phyloP scores from a whole-genome alignment of 306 rosid species.

The Pterocarpus macrocarpus region DNA sequence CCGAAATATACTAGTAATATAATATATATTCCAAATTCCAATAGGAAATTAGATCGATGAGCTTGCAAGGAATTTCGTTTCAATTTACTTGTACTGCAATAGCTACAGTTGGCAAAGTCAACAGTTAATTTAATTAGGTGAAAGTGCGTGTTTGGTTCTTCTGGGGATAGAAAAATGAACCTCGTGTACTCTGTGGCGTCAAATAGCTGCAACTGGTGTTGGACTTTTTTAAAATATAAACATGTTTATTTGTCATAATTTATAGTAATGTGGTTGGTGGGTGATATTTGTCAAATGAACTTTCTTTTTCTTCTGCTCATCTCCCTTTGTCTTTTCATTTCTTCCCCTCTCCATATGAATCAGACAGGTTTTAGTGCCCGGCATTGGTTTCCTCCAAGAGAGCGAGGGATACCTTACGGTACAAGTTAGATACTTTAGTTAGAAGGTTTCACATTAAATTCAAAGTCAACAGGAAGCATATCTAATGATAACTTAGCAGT shows the following conservation, averaged over 20 bases:
- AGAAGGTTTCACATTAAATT: conserved; percentile 37
- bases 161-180: conserved; percentile 11
- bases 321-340: background rate
- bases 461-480: conserved; percentile 46
- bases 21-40: background rate
- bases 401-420: conserved; percentile 38
- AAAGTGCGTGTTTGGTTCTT: conserved; percentile 22
- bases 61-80: background rate
- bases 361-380: conserved; percentile 19
- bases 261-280: conserved; percentile 49
- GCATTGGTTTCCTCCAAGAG: conserved; percentile 39
- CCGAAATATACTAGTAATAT: too few relatives aligned
- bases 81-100: background rate
- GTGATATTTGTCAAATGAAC: conserved; percentile 50
- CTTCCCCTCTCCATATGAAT: background rate
- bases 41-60: background rate
- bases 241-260: background rate
- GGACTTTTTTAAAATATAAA: conserved; percentile 17
- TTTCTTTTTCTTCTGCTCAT: conserved; percentile 32
- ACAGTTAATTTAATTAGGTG: conserved; percentile 44
- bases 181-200: conserved; percentile 31
- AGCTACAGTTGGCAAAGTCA: conserved; percentile 15
- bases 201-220: conserved; percentile 35
- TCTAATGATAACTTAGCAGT: background rate
- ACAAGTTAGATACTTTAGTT: conserved; percentile 51